phyloP scores from a whole-genome alignment of 768 basidiomycete genomes.

The Leccinellum albellum region DNA sequence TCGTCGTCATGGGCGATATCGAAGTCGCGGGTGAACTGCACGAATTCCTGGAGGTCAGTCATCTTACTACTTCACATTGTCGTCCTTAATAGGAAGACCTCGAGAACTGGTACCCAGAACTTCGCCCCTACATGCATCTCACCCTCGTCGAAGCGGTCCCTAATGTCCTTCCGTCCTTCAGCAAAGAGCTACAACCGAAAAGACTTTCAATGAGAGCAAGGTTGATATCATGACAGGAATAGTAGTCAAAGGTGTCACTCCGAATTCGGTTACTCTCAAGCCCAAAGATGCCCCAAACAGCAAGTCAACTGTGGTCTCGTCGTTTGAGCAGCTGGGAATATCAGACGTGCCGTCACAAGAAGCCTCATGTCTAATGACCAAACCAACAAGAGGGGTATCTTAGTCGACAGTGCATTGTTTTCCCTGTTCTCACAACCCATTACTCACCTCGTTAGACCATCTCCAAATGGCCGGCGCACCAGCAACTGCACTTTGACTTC shows the following conservation, averaged over 20 bases:
- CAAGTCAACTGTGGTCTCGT: conserved; percentile 95
- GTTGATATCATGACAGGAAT: conserved; percentile 97
- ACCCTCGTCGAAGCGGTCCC: conserved; percentile 96
- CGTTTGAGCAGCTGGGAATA: conserved; percentile 85
- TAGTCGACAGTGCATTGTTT: conserved; percentile 65
- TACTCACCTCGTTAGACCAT: conserved; percentile 47
- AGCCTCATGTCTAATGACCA: conserved; percentile 68
- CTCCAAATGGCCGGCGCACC: conserved; percentile 73
- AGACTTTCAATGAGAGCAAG: conserved; percentile 95
- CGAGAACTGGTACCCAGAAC: conserved; percentile 93
- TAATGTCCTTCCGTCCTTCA: conserved; percentile 94
- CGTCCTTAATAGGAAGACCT: conserved; percentile 55
- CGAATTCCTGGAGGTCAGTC: conserved; percentile 72
- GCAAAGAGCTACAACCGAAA: conserved; percentile 77
- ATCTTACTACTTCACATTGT: not conserved
- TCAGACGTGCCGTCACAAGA: conserved; percentile 47
- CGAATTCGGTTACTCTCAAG: conserved; percentile 79
- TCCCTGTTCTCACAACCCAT: not conserved
- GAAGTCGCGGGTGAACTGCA: conserved; percentile 87
- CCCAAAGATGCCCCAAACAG: conserved; percentile 81
- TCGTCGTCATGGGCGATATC: conserved; percentile 94
- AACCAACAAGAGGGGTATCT: conserved; percentile 82
- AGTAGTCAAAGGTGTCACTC: conserved; percentile 78
- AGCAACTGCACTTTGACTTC: conserved; percentile 92
- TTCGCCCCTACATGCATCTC: conserved; percentile 83